Percentiles rank a stretch among this genome's conserved stretches.
Evolutionary conservation across 2,329 filamentous ascomycete genomes (phyloP).

Genomic region (Xylariaceae sp.): DNA sequence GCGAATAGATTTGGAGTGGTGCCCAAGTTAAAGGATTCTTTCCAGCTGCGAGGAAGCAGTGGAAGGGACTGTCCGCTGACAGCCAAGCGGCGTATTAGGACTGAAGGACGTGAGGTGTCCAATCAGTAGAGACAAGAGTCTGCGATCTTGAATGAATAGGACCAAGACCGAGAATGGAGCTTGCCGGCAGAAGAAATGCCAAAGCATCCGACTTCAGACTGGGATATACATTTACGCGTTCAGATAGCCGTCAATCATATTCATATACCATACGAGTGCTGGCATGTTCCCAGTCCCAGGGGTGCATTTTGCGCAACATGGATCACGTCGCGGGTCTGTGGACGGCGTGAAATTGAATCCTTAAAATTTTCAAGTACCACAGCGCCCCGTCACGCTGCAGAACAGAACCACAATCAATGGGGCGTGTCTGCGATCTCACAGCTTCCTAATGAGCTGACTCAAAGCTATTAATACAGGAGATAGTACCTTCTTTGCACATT

Average conservation of each 20-base stretch:
- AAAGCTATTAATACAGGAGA: not conserved
- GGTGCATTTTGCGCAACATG: constrained; percentile 8
- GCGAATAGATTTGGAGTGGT: not conserved
- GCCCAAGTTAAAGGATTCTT: not conserved
- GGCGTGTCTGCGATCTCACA: constrained; percentile 8
- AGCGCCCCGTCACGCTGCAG: constrained; percentile 12
- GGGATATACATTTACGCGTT: constrained; percentile 21
- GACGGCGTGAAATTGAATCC: constrained; percentile 14
- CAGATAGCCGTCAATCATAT: no score
- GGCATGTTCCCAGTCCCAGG: constrained; percentile 14
- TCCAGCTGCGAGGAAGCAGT: not conserved
- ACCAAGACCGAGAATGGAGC: constrained; percentile 7
- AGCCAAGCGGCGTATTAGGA: constrained; percentile 27
- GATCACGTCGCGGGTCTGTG: constrained; percentile 9
- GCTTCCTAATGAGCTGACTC: not conserved
- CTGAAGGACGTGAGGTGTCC: constrained; percentile 20
- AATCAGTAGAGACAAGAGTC: constrained; percentile 17
- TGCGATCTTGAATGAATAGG: constrained; percentile 9
- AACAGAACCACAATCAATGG: constrained; percentile 15
- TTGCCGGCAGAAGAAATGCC: constrained; percentile 18
- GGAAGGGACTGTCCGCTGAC: constrained; percentile 29
- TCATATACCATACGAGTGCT: not conserved
- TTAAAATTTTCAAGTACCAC: constrained; percentile 11
- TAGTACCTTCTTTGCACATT: constrained; percentile 1
- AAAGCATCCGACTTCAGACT: constrained; percentile 20